Percentiles rank a stretch among this genome's conserved stretches.
Conservation (phyloP, 2,329 filamentous ascomycete species). For the Cryphonectria radicalis region DNA sequence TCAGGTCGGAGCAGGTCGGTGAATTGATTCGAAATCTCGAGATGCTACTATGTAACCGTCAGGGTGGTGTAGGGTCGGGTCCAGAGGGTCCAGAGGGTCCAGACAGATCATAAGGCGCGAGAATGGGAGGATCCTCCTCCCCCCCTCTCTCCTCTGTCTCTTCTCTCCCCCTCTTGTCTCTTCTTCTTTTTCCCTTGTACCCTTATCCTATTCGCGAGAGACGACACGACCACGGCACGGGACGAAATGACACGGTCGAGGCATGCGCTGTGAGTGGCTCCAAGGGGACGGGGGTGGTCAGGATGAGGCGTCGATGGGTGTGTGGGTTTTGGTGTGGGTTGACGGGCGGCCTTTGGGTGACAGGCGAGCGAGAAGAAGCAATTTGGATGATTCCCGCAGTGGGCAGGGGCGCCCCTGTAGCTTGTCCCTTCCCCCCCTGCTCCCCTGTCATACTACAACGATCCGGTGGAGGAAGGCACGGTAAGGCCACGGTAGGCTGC, state of each 20-base stretch:
- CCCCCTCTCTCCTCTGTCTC: too few relatives aligned
- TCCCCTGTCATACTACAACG: background rate
- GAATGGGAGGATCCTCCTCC: too few relatives aligned
- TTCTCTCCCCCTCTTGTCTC: background rate
- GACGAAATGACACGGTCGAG: conserved; percentile 5
- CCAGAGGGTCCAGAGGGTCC: background rate
- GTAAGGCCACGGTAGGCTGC: background rate
- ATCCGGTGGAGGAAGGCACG: background rate
- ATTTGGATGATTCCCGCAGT: background rate
- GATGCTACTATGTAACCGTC: background rate
- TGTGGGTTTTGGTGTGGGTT: conserved; percentile 2
- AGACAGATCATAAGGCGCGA: too few relatives aligned
- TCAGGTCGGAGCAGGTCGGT: background rate
- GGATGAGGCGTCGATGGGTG: conserved; percentile 1
- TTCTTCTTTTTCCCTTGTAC: background rate
- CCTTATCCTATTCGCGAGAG: background rate
- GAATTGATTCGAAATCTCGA: background rate
- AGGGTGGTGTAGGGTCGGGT: background rate
- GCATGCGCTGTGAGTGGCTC: background rate
- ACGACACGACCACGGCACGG: background rate
- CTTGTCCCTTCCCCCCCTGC: background rate
- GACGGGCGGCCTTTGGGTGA: background rate
- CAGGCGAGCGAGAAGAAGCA: background rate
- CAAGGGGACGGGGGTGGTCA: background rate
- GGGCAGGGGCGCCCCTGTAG: background rate